Evolutionary conservation across 2,329 filamentous ascomycete genomes (phyloP).

Genomic region (Venturia oleaginea): DNA sequence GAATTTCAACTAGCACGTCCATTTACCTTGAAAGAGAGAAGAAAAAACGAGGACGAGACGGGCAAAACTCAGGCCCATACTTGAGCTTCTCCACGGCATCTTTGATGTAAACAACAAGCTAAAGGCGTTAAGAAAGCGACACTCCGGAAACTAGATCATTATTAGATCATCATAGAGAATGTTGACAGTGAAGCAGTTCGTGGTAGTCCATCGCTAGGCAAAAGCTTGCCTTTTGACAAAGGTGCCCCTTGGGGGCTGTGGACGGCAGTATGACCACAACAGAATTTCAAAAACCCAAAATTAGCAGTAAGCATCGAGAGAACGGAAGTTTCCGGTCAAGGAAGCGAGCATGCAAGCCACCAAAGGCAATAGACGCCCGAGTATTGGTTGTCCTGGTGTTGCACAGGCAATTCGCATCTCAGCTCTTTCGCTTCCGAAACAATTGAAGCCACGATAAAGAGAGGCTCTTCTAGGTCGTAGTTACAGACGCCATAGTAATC

Average conservation of each 20-base stretch:
- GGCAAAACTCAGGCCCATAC: background rate
- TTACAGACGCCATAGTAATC: too few relatives aligned
- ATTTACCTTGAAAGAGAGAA: background rate
- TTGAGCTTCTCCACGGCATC: background rate
- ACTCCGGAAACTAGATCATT: background rate
- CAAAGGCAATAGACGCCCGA: background rate
- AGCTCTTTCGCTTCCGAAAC: background rate
- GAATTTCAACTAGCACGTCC: background rate
- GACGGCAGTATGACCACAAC: background rate
- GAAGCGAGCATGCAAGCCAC: background rate
- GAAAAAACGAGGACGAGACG: background rate
- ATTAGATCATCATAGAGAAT: background rate
- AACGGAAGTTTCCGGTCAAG: background rate
- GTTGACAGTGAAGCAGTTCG: background rate
- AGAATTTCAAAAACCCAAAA: background rate
- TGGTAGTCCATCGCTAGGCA: background rate
- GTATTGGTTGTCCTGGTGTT: background rate
- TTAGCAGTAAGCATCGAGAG: background rate
- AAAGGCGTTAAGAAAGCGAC: background rate
- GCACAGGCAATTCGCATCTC: background rate
- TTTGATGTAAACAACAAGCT: background rate
- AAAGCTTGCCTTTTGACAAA: too few relatives aligned
- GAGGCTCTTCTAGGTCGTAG: too few relatives aligned
- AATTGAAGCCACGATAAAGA: too few relatives aligned
- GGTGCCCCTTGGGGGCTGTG: too few relatives aligned